Conservation (phyloP, 306 rosid species). For the Acacia melanoxylon region DNA sequence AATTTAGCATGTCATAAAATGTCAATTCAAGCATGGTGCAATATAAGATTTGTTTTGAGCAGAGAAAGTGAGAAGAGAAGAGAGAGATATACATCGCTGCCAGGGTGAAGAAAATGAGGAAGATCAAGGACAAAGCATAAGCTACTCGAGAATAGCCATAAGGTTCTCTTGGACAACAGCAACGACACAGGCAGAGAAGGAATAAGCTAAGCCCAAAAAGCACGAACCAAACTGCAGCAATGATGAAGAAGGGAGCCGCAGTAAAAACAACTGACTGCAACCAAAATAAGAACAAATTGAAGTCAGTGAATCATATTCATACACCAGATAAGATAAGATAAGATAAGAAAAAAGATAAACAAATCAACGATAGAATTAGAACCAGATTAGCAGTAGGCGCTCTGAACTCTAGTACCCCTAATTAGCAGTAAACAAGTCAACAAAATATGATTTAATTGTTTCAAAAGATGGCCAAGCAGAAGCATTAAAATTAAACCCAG, state of each 20-base stretch:
- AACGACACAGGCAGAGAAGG: conserved; percentile 58
- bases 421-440: not conserved
- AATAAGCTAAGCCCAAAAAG: conserved; percentile 64
- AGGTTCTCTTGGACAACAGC: conserved; percentile 62
- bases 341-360: not conserved
- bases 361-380: not conserved
- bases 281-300: conserved; percentile 22
- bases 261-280: conserved; percentile 85
- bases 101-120: conserved; percentile 49
- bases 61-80: not conserved
- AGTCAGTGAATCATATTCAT: conserved; percentile 28
- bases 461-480: not conserved
- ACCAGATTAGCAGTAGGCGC: not conserved
- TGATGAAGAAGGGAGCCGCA: conserved; percentile 70
- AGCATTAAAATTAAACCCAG: not conserved
- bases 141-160: conserved; percentile 50
- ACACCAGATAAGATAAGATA: not conserved
- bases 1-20: conserved; percentile 17
- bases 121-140: conserved; percentile 53
- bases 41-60: not conserved
- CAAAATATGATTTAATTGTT: not conserved
- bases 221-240: conserved; percentile 77
- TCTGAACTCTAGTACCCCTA: not conserved
- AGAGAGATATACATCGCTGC: conserved; percentile 50
- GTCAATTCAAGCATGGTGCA: not conserved